Percentiles rank a stretch among this genome's conserved stretches.
These are phyloP conservation scores for Ceratonia siliqua DNA, from an alignment of 306 rosid genomes.

Conservation along the genomic window DNA sequence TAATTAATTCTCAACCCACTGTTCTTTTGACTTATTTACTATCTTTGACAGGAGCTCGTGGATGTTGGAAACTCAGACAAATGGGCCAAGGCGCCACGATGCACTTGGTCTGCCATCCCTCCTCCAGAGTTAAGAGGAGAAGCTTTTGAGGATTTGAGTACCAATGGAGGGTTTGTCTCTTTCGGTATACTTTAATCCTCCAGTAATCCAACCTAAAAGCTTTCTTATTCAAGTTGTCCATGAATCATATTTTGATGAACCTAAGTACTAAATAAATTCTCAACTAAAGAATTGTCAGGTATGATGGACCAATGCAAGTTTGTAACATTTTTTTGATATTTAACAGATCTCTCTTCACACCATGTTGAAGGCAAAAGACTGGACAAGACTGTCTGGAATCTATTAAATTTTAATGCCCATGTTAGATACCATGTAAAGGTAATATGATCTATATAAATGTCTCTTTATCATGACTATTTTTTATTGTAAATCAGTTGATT, in stretches of 20 bases:
- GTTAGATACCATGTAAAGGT: slow-evolving; percentile 82
- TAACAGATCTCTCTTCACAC: slow-evolving; percentile 61
- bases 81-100: slow-evolving; percentile 84
- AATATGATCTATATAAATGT: slow-evolving; percentile 7
- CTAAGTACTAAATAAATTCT: slow-evolving; percentile 7
- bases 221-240: not conserved
- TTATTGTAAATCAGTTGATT: slow-evolving; percentile 13
- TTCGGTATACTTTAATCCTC: slow-evolving; percentile 56
- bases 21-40: slow-evolving; percentile 5
- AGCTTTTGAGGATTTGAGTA: slow-evolving; percentile 79
- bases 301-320: slow-evolving; percentile 18
- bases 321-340: slow-evolving; percentile 17
- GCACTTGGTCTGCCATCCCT: slow-evolving; percentile 94
- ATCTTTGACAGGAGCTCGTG: slow-evolving; percentile 69
- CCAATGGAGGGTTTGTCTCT: slow-evolving; percentile 87
- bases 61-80: slow-evolving; percentile 78
- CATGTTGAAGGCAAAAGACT: slow-evolving; percentile 71
- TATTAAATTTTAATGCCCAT: slow-evolving; percentile 70
- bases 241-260: not conserved
- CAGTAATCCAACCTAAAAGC: slow-evolving; percentile 9
- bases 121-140: slow-evolving; percentile 92
- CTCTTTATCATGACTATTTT: not conserved
- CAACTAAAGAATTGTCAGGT: not conserved
- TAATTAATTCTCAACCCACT: slow-evolving; percentile 9
- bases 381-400: slow-evolving; percentile 84